These are phyloP conservation scores for Cryptosporidium meleagridis DNA, from an alignment of 169 alveolate species.

Conservation along the genomic window DNA sequence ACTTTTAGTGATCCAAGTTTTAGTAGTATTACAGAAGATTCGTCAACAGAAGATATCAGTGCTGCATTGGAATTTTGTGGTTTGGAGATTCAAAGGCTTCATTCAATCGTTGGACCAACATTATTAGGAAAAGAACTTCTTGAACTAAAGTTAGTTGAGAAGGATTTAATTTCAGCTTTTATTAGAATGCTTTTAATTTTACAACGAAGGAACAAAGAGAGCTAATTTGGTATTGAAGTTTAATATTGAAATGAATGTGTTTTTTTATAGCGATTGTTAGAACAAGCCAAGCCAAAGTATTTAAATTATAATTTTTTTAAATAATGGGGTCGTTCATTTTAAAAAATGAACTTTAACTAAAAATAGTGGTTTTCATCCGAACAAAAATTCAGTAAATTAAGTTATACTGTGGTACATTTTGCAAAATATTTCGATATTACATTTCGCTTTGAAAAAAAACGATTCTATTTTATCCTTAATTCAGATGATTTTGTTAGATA, in stretches of 20 bases:
- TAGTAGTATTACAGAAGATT: neutral
- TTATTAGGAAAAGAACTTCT: neutral
- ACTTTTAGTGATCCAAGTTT: neutral
- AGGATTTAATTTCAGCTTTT: neutral
- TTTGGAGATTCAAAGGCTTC: neutral
- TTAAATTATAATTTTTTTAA: too few relatives aligned
- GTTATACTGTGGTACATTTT: neutral
- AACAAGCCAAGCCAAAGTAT: too few relatives aligned
- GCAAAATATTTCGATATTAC: neutral
- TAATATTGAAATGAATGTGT: too few relatives aligned
- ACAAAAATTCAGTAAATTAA: too few relatives aligned
- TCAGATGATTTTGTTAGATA: too few relatives aligned
- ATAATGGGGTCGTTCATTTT: too few relatives aligned
- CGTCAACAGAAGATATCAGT: neutral
- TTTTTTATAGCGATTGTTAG: too few relatives aligned
- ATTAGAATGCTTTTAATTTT: neutral
- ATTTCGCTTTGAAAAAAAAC: too few relatives aligned
- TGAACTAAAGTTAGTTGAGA: neutral
- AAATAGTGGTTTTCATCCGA: too few relatives aligned
- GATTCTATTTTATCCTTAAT: too few relatives aligned
- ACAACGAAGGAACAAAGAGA: neutral
- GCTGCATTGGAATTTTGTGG: neutral
- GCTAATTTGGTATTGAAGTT: too few relatives aligned
- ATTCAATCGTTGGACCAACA: neutral
- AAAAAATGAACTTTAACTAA: too few relatives aligned